These are phyloP conservation scores for Auriscalpium orientale DNA, from an alignment of 768 basidiomycete genomes.

Conservation along the genomic window DNA sequence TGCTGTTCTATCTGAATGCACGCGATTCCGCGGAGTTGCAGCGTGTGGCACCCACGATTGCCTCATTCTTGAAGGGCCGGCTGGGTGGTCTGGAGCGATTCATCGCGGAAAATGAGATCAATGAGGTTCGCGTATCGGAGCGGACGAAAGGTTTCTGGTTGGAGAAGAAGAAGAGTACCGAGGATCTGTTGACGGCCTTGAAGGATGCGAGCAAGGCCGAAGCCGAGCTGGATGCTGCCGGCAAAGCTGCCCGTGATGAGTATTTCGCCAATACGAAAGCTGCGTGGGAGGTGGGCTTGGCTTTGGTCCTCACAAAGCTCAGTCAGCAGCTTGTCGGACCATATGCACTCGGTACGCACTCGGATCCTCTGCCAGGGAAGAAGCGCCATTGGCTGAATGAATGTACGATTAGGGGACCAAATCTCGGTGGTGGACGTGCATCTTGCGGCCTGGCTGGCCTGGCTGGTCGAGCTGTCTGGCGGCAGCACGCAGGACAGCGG, in stretches of 20 bases:
- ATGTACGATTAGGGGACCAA: slow-evolving; percentile 58
- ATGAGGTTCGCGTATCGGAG: slow-evolving; percentile 44
- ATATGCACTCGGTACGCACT: slow-evolving; percentile 49
- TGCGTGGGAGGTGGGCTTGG: slow-evolving; percentile 48
- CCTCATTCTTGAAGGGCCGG: slow-evolving; percentile 38
- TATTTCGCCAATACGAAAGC: slow-evolving; percentile 43
- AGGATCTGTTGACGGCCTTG: slow-evolving; percentile 38
- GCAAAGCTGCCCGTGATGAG: slow-evolving; percentile 33
- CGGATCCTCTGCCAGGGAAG: neutral
- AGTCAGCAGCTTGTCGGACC: slow-evolving; percentile 57
- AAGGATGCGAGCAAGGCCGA: slow-evolving; percentile 34
- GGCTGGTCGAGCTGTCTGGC: slow-evolving; percentile 50
- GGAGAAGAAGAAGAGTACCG: slow-evolving; percentile 40
- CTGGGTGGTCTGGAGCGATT: slow-evolving; percentile 41
- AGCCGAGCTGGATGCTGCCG: slow-evolving; percentile 32
- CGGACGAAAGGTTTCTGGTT: slow-evolving; percentile 59
- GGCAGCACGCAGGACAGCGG: slow-evolving; percentile 46
- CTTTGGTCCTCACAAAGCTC: slow-evolving; percentile 37
- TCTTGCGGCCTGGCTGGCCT: slow-evolving; percentile 66
- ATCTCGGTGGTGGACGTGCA: slow-evolving; percentile 77
- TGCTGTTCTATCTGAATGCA: slow-evolving; percentile 52
- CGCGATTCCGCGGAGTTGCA: slow-evolving; percentile 45
- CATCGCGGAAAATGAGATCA: slow-evolving; percentile 45
- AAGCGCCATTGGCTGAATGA: neutral
- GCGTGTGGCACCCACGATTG: slow-evolving; percentile 34